phyloP scores from a whole-genome alignment of 805 yeast genomes.

The Candida ponderosae region DNA sequence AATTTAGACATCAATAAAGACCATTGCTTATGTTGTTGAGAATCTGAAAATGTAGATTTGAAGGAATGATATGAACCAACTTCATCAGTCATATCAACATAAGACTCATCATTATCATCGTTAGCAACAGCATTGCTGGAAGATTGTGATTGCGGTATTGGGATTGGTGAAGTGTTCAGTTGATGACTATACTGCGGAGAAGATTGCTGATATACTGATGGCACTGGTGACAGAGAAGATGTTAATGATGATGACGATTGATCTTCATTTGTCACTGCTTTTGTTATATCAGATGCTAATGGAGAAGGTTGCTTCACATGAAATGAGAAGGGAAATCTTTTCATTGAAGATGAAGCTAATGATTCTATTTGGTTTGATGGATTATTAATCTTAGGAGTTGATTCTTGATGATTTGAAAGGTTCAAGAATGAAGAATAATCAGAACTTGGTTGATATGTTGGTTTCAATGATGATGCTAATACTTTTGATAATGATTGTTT shows the following conservation, averaged over 20 bases:
- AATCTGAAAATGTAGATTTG: neutral
- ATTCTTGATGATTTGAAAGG: neutral
- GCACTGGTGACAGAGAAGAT: too few species aligned
- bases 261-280: neutral
- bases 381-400: neutral
- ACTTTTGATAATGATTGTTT: neutral
- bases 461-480: neutral
- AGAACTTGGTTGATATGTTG: too few species aligned
- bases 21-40: constrained; percentile 9
- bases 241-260: too few species aligned
- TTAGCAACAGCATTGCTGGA: too few species aligned
- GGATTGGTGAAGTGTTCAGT: neutral
- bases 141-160: neutral
- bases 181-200: too few species aligned
- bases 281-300: neutral
- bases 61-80: constrained; percentile 1
- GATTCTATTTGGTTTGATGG: neutral
- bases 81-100: neutral
- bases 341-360: neutral
- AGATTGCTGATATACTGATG: too few species aligned
- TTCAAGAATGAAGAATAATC: neutral
- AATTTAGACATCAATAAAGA: constrained; percentile 8
- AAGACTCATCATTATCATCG: neutral
- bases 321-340: neutral
- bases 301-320: neutral